These are phyloP conservation scores for Fusarium clavum DNA, from an alignment of 2,329 filamentous ascomycete species.

Conservation along the genomic window DNA sequence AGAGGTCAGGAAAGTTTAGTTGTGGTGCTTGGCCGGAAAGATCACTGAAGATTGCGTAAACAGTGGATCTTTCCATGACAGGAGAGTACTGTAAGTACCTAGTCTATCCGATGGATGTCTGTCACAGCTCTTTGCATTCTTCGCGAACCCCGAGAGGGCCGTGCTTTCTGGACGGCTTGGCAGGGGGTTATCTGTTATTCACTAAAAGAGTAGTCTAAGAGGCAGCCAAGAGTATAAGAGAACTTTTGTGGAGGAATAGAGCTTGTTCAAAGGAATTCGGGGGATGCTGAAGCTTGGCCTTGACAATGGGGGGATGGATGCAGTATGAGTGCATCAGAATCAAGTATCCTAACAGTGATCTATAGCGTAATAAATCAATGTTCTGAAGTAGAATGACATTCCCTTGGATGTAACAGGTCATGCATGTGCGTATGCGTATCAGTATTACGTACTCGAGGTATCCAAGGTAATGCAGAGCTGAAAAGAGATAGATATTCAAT, in stretches of 20 bases:
- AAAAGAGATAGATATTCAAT: background rate
- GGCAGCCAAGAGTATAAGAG: slow-evolving; percentile 30
- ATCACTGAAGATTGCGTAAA: slow-evolving; percentile 28
- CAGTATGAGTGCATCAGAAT: background rate
- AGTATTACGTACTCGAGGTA: background rate
- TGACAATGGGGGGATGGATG: background rate
- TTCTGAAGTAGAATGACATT: slow-evolving; percentile 3
- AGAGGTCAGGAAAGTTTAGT: slow-evolving; percentile 9
- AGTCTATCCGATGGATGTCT: slow-evolving; percentile 1
- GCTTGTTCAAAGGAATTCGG: slow-evolving; percentile 3
- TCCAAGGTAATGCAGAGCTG: background rate
- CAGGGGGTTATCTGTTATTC: slow-evolving; percentile 29
- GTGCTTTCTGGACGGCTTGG: slow-evolving; percentile 29
- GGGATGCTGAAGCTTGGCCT: background rate
- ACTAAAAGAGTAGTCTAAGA: slow-evolving; percentile 13
- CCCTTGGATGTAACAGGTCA: background rate
- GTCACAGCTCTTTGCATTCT: slow-evolving; percentile 35
- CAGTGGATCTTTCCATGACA: slow-evolving; percentile 24
- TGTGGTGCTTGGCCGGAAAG: slow-evolving; percentile 14
- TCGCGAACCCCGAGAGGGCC: slow-evolving; percentile 42
- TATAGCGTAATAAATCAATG: background rate
- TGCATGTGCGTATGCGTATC: slow-evolving; percentile 5
- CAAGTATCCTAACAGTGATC: background rate
- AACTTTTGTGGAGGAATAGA: slow-evolving; percentile 3
- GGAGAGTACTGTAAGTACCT: background rate